These are phyloP conservation scores for Arthonia radiata DNA, from an alignment of 495 filamentous ascomycete genomes.

Conservation along the genomic window DNA sequence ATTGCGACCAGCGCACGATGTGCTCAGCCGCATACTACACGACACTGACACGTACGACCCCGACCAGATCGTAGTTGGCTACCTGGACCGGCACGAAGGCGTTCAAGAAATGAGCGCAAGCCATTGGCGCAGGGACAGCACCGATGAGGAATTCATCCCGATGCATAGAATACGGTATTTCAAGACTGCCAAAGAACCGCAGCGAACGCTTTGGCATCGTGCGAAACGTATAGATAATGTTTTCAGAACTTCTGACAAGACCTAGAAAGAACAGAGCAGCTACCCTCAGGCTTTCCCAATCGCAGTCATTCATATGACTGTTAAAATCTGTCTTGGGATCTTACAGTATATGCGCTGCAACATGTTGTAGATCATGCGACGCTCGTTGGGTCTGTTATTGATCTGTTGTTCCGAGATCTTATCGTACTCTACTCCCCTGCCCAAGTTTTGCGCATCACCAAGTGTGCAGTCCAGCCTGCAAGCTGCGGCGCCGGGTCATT, in stretches of 20 bases:
- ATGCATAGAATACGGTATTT: conserved; percentile 58
- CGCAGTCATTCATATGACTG: too few relatives aligned
- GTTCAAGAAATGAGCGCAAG: conserved; percentile 34
- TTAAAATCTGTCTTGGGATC: too few relatives aligned
- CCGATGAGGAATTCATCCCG: conserved; percentile 68
- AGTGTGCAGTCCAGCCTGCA: too few relatives aligned
- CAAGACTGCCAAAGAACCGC: conserved; percentile 23
- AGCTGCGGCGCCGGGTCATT: too few relatives aligned
- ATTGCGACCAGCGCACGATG: conserved; percentile 26
- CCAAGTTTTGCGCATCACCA: too few relatives aligned
- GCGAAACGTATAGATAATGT: conserved; percentile 26
- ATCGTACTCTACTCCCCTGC: too few relatives aligned
- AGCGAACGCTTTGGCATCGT: conserved; percentile 32
- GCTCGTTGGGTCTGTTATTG: too few relatives aligned
- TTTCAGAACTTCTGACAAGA: conserved; percentile 40
- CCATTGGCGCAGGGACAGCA: conserved; percentile 49
- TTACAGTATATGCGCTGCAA: too few relatives aligned
- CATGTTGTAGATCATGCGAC: too few relatives aligned
- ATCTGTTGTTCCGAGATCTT: too few relatives aligned
- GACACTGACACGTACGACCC: conserved; percentile 35
- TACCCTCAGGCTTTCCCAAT: too few relatives aligned
- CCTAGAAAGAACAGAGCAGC: too few relatives aligned
- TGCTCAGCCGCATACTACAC: conserved; percentile 52
- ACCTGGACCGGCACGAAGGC: conserved; percentile 49
- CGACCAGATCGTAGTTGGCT: conserved; percentile 44